A percentile compares a stretch with the other conserved stretches of the same genome.
Conservation (phyloP, 805 yeast species). For the Candida pseudofarinosa region DNA sequence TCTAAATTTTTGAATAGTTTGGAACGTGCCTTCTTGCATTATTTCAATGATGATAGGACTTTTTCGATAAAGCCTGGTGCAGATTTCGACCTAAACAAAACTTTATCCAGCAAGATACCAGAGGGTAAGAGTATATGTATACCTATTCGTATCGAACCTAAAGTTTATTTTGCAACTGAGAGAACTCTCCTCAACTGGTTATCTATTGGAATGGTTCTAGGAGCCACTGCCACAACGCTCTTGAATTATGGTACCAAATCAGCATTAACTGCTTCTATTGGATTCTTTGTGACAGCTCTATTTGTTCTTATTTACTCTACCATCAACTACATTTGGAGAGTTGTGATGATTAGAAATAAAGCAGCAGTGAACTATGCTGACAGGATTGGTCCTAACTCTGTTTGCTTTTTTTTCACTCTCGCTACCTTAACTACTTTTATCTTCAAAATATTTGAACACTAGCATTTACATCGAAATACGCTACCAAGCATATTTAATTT, state of each 20-base stretch:
- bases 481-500: no score
- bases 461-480: no score
- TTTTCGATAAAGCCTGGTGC: constrained; percentile 43
- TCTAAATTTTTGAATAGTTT: constrained; percentile 26
- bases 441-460: constrained; percentile 41
- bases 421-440: constrained; percentile 63
- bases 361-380: constrained; percentile 85
- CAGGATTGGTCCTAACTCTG: constrained; percentile 76
- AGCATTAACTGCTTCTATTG: constrained; percentile 79
- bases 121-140: constrained; percentile 86
- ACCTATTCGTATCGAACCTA: constrained; percentile 96
- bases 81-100: constrained; percentile 39
- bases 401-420: constrained; percentile 69
- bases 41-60: constrained; percentile 43
- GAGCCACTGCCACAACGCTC: constrained; percentile 84
- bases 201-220: constrained; percentile 81
- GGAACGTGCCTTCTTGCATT: constrained; percentile 36
- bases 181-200: constrained; percentile 93
- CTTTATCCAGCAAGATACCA: constrained; percentile 63
- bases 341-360: constrained; percentile 75
- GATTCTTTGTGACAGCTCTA: constrained; percentile 79
- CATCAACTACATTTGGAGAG: constrained; percentile 75
- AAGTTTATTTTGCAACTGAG: constrained; percentile 98
- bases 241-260: constrained; percentile 73
- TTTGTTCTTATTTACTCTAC: constrained; percentile 70